A percentile compares a stretch with the other conserved stretches of the same genome.
Conservation (phyloP, 306 rosid genomes). For the Prunus padus region DNA sequence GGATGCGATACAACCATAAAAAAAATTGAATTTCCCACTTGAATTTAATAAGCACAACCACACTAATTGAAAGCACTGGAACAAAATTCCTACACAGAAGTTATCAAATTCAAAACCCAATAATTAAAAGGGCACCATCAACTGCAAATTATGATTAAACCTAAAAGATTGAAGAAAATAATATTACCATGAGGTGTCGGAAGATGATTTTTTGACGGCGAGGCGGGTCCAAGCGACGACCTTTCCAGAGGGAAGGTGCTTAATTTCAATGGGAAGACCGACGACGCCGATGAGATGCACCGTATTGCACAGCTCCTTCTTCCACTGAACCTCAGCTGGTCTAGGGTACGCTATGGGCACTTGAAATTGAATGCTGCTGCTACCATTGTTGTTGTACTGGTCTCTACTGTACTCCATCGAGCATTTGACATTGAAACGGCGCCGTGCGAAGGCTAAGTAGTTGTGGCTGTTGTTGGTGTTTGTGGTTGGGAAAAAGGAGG, state of each 20-base stretch:
- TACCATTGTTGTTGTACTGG: constrained; percentile 13
- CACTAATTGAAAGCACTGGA: background rate
- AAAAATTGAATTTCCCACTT: too few relatives aligned
- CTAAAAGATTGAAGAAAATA: background rate
- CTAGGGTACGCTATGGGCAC: constrained; percentile 43
- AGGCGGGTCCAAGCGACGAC: constrained; percentile 80
- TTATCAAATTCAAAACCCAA: background rate
- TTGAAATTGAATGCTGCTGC: constrained; percentile 10
- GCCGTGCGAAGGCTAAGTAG: constrained; percentile 20
- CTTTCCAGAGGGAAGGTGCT: constrained; percentile 75
- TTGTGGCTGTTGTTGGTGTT: constrained; percentile 17
- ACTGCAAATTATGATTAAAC: background rate
- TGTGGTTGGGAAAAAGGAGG: constrained; percentile 8
- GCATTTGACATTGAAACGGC: constrained; percentile 45
- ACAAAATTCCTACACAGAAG: background rate
- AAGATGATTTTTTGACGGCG: constrained; percentile 69
- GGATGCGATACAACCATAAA: background rate
- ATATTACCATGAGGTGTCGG: constrained; percentile 59
- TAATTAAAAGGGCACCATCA: background rate
- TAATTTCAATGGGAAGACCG: constrained; percentile 67
- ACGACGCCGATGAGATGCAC: constrained; percentile 76
- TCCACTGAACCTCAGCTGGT: constrained; percentile 84
- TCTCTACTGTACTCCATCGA: constrained; percentile 37
- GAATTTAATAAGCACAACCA: background rate
- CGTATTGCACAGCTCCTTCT: constrained; percentile 75